Evolutionary conservation across 495 filamentous ascomycete genomes (phyloP).

Genomic region (Hypoxylon intermedium): DNA sequence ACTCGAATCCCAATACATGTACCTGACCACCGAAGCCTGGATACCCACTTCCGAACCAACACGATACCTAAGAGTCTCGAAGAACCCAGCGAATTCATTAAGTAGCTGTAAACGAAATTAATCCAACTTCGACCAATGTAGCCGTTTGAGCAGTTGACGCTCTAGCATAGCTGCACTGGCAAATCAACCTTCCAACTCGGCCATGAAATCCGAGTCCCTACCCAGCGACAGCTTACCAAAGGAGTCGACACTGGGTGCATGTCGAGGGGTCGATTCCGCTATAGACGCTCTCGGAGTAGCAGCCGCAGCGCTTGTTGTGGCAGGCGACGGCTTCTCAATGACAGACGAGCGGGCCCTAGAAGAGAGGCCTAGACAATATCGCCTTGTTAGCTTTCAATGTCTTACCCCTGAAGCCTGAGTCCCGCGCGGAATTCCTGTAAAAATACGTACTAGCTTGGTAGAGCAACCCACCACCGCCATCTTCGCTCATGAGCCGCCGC

Average conservation of each 20-base stretch:
- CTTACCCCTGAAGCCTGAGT: not conserved
- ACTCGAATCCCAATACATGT: too few relatives aligned
- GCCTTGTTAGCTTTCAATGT: constrained; percentile 36
- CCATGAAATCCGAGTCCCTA: constrained; percentile 16
- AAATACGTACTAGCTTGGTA: constrained; percentile 44
- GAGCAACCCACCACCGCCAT: constrained; percentile 36
- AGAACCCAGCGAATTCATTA: not conserved
- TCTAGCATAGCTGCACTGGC: not conserved
- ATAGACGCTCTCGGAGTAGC: constrained; percentile 15
- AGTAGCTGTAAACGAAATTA: too few relatives aligned
- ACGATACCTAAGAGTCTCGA: not conserved
- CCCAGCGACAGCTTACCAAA: constrained; percentile 22
- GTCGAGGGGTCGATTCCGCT: constrained; percentile 6
- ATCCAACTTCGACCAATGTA: too few relatives aligned
- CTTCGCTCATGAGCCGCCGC: constrained; percentile 41
- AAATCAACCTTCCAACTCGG: constrained; percentile 30
- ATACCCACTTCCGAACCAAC: too few relatives aligned
- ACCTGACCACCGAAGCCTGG: too few relatives aligned
- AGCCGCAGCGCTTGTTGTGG: constrained; percentile 31
- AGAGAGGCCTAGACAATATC: constrained; percentile 40
- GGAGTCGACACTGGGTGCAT: constrained; percentile 17
- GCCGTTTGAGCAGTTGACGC: too few relatives aligned
- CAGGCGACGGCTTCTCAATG: constrained; percentile 44
- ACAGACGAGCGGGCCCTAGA: constrained; percentile 41
- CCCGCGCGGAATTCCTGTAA: not conserved